Conservation (phyloP, 139 green algal species). For the Chlorella sp. region DNA sequence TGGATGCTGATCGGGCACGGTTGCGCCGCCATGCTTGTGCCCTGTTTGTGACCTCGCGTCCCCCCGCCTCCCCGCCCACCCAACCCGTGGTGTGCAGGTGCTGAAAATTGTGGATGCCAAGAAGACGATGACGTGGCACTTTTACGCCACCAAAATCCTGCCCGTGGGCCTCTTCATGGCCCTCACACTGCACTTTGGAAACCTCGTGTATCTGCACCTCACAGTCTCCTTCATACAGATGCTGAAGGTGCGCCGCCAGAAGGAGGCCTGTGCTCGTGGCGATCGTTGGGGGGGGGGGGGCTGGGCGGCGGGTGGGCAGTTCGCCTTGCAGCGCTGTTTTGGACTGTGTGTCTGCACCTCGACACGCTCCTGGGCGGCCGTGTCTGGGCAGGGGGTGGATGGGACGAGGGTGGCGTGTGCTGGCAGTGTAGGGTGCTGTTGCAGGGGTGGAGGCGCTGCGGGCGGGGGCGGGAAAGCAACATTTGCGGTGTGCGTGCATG, state of each 20-base stretch:
- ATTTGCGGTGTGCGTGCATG: too few species aligned
- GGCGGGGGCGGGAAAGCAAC: too few species aligned
- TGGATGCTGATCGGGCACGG: too few species aligned
- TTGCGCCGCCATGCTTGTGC: neutral
- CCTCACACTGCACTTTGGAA: conserved; percentile 63
- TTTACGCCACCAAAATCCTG: conserved; percentile 64
- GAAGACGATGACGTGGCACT: conserved; percentile 45
- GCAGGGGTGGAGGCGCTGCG: too few species aligned
- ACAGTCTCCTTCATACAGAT: conserved; percentile 70
- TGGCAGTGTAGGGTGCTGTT: too few species aligned
- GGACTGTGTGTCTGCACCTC: too few species aligned
- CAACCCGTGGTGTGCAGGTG: conserved; percentile 28
- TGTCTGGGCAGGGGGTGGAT: neutral
- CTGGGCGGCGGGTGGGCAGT: neutral
- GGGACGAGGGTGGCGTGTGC: too few species aligned
- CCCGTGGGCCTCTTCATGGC: conserved; percentile 71
- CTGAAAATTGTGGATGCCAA: conserved; percentile 73
- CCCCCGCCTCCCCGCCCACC: neutral
- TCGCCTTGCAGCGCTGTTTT: neutral
- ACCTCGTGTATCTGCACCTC: conserved; percentile 68
- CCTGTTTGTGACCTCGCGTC: neutral
- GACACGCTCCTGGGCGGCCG: too few species aligned
- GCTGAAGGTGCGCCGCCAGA: conserved; percentile 42
- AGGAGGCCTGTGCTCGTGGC: neutral
- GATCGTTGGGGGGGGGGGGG: neutral